Evolutionary conservation across 2,329 filamentous ascomycete genomes (phyloP).

Genomic region (Dactylonectria estremocensis): DNA sequence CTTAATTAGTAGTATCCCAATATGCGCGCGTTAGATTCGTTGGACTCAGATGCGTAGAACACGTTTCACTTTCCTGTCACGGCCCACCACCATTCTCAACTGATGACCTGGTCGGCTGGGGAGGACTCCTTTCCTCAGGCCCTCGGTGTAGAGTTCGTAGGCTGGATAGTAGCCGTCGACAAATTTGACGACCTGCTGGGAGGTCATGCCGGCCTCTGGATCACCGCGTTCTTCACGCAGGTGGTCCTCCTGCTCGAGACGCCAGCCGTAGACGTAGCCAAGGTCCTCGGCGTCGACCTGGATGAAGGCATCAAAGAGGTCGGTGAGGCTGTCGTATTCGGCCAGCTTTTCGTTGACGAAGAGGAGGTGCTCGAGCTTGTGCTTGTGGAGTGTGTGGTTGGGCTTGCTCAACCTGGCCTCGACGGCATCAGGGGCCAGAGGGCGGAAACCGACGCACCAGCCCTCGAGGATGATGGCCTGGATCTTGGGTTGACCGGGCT

Average conservation of each 20-base stretch:
- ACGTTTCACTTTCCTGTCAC: conserved; percentile 72
- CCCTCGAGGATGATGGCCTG: conserved; percentile 87
- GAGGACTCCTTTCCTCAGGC: conserved; percentile 72
- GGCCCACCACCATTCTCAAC: conserved; percentile 73
- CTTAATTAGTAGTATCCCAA: conserved; percentile 31
- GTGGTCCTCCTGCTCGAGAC: conserved; percentile 83
- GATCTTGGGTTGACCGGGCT: conserved; percentile 63
- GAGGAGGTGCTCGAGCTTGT: conserved; percentile 65
- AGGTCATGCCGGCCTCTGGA: conserved; percentile 79
- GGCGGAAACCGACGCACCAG: conserved; percentile 90
- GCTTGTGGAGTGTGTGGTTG: conserved; percentile 64
- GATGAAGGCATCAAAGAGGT: conserved; percentile 68
- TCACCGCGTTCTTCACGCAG: conserved; percentile 76
- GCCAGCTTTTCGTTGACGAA: conserved; percentile 65
- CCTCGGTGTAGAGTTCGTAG: conserved; percentile 78
- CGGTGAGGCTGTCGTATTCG: conserved; percentile 65
- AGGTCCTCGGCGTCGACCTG: conserved; percentile 80
- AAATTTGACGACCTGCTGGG: conserved; percentile 83
- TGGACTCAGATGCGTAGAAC: conserved; percentile 67
- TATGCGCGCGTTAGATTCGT: conserved; percentile 56
- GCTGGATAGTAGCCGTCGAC: conserved; percentile 79
- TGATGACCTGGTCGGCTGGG: conserved; percentile 66
- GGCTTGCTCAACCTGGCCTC: conserved; percentile 67
- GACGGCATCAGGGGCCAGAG: conserved; percentile 67
- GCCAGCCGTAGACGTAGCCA: conserved; percentile 87